phyloP scores from a whole-genome alignment of 495 filamentous ascomycete genomes.

The Neurospora discreta region DNA sequence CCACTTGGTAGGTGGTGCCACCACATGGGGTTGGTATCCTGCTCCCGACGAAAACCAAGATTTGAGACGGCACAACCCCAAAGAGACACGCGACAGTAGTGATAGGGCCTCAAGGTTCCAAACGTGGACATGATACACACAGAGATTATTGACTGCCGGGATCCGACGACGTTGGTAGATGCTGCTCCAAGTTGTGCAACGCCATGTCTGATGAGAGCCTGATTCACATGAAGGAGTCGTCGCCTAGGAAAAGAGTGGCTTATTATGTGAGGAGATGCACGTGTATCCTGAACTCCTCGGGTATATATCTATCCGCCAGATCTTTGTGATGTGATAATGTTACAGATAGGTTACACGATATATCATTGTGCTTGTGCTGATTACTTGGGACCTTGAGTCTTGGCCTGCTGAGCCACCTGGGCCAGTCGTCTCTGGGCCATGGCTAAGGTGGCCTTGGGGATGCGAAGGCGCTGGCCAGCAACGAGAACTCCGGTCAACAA shows the following conservation, averaged over 20 bases:
- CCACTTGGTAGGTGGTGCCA: neutral
- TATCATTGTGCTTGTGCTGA: neutral
- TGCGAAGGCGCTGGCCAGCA: conserved; percentile 47
- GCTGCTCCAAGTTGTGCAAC: neutral
- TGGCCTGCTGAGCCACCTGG: neutral
- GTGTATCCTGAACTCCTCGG: neutral
- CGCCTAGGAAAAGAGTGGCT: neutral
- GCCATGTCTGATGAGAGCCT: neutral
- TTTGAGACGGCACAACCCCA: neutral
- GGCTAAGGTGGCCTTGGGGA: conserved; percentile 36
- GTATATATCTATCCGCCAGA: neutral
- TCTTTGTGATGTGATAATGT: neutral
- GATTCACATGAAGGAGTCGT: neutral
- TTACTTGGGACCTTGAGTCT: neutral
- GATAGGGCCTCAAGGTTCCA: neutral
- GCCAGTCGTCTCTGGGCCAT: conserved; percentile 32
- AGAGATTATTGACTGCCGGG: neutral
- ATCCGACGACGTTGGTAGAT: neutral
- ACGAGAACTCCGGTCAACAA: conserved; percentile 73
- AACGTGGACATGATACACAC: neutral
- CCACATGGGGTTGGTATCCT: neutral
- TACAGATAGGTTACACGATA: neutral
- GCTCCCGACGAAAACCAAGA: neutral
- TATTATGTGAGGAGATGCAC: neutral
- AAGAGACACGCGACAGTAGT: neutral